Evolutionary conservation across 805 yeast species (phyloP).

Genomic region (Saccharomycopsis lassenensis): DNA sequence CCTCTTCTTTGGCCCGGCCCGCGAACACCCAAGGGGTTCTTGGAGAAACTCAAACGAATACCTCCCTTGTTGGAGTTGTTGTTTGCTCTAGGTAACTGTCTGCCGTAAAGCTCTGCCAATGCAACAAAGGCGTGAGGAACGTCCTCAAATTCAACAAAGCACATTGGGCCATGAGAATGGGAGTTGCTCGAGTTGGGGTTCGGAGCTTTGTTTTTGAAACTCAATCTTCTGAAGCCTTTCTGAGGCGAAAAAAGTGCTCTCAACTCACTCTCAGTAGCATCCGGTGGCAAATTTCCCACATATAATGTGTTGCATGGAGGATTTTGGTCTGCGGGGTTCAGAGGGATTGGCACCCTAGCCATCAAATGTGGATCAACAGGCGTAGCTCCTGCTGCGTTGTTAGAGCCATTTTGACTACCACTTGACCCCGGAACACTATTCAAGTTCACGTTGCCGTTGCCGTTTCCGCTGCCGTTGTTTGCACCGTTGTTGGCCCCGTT

Average conservation of each 20-base stretch:
- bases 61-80: conserved; percentile 74
- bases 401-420: conserved; percentile 14
- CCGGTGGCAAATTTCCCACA: conserved; percentile 95
- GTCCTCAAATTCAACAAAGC: conserved; percentile 97
- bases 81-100: conserved; percentile 75
- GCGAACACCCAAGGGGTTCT: conserved; percentile 94
- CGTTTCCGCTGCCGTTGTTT: background rate
- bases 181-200: conserved; percentile 28
- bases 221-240: conserved; percentile 83
- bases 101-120: conserved; percentile 85
- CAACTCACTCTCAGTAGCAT: conserved; percentile 88
- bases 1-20: conserved; percentile 45
- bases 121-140: conserved; percentile 90
- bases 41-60: conserved; percentile 84
- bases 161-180: conserved; percentile 89
- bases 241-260: conserved; percentile 80
- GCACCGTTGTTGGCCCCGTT: no score
- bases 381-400: conserved; percentile 5
- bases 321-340: conserved; percentile 97
- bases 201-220: conserved; percentile 69
- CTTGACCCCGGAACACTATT: conserved; percentile 31
- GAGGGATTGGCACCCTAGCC: conserved; percentile 81
- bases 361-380: conserved; percentile 59
- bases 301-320: conserved; percentile 97
- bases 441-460: no score